These are phyloP conservation scores for Scenedesmus sp. DNA, from an alignment of 163 green algal species.

Conservation along the genomic window DNA sequence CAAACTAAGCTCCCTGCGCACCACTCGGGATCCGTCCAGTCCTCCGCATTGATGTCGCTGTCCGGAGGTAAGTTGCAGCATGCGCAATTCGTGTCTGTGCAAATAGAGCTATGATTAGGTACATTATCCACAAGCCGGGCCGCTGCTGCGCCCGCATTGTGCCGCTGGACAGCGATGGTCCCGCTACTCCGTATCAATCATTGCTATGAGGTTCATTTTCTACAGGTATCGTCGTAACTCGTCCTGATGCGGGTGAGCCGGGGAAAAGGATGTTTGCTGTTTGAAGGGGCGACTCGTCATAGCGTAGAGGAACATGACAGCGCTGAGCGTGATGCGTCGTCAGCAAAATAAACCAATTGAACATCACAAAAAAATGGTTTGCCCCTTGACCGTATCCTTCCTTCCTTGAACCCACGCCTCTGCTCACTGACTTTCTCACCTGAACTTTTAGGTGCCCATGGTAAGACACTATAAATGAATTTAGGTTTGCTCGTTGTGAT, in stretches of 20 bases:
- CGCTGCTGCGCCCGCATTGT: neutral
- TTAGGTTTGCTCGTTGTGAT: no score
- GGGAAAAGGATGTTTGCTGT: neutral
- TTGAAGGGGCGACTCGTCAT: neutral
- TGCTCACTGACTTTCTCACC: neutral
- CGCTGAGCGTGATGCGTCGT: neutral
- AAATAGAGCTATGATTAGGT: neutral
- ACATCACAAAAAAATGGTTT: no score
- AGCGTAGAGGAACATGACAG: neutral
- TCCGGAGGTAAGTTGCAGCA: neutral
- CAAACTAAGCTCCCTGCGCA: neutral
- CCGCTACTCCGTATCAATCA: neutral
- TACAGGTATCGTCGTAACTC: neutral
- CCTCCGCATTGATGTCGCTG: slow-evolving; percentile 10
- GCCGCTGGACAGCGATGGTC: neutral
- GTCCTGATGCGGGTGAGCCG: neutral
- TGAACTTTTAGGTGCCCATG: neutral
- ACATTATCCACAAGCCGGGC: neutral
- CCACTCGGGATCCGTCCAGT: neutral
- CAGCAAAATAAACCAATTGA: no score
- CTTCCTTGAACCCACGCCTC: neutral
- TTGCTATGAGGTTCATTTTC: neutral
- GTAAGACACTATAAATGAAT: no score
- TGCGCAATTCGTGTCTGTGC: neutral
- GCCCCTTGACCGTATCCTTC: neutral